phyloP scores from a whole-genome alignment of 768 basidiomycete genomes.

The Tricholoma furcatifolium region DNA sequence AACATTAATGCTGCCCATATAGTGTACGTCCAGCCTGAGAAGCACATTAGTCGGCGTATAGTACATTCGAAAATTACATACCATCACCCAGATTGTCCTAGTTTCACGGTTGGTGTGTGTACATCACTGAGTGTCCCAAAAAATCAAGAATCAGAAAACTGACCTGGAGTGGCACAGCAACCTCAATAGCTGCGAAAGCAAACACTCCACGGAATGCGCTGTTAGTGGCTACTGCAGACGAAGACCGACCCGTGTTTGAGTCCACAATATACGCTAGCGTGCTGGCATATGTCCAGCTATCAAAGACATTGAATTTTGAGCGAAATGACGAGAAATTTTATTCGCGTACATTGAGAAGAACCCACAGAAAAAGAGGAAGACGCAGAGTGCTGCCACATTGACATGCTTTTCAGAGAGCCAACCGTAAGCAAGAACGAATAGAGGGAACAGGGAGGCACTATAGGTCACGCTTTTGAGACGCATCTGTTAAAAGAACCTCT shows the following conservation, averaged over 20 bases:
- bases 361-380: slow-evolving; percentile 70
- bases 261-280: slow-evolving; percentile 87
- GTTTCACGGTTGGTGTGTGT: neutral
- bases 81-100: slow-evolving; percentile 76
- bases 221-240: slow-evolving; percentile 74
- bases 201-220: slow-evolving; percentile 69
- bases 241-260: slow-evolving; percentile 78
- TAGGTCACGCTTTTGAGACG: slow-evolving; percentile 62
- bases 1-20: slow-evolving; percentile 53
- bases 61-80: slow-evolving; percentile 14
- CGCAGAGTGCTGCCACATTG: slow-evolving; percentile 65
- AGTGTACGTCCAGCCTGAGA: slow-evolving; percentile 65
- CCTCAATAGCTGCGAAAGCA: slow-evolving; percentile 69
- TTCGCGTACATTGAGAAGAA: slow-evolving; percentile 67
- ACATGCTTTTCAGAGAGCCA: slow-evolving; percentile 70
- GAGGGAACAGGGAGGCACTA: slow-evolving; percentile 60
- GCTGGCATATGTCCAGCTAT: slow-evolving; percentile 57
- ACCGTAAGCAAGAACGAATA: slow-evolving; percentile 63
- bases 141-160: slow-evolving; percentile 13
- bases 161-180: slow-evolving; percentile 73
- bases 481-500: slow-evolving; percentile 44
- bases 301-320: neutral
- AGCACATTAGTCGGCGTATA: neutral
- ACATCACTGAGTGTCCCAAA: neutral
- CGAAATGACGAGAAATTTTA: neutral